These are phyloP conservation scores for Lycium ferocissimum DNA, from an alignment of 257 asterid species.

Conservation along the genomic window DNA sequence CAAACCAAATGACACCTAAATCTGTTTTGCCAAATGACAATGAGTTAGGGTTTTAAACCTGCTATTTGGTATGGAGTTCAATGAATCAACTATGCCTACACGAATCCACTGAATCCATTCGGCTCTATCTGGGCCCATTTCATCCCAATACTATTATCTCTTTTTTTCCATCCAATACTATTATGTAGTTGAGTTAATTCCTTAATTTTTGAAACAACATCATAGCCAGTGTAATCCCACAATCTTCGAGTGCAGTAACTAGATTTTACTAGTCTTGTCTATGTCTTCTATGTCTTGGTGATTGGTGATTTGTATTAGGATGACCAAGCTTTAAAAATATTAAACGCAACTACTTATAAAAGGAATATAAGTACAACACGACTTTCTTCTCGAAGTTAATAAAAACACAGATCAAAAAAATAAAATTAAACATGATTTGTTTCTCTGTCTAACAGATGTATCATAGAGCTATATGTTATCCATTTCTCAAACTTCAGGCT, in stretches of 20 bases:
- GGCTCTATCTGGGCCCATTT: conserved; percentile 7
- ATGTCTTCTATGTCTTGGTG: not conserved
- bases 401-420: not conserved
- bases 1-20: not conserved
- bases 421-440: not conserved
- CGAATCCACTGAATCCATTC: not conserved
- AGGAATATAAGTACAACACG: not conserved
- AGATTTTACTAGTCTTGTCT: not conserved
- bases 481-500: not conserved
- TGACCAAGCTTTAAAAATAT: not conserved
- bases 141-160: conserved; percentile 1
- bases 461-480: conserved; percentile 20
- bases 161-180: not conserved
- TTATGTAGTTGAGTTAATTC: conserved; percentile 13
- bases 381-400: conserved; percentile 16
- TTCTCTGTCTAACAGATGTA: conserved; percentile 7
- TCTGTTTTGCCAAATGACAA: not conserved
- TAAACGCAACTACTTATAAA: not conserved
- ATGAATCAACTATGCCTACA: conserved; percentile 5
- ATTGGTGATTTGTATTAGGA: not conserved
- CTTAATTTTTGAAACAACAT: not conserved
- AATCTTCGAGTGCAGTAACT: not conserved
- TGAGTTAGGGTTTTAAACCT: not conserved
- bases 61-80: conserved; percentile 8
- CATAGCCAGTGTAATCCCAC: not conserved